These are phyloP conservation scores for Tetraselmis chui DNA, from an alignment of 139 green algal genomes.

Conservation along the genomic window DNA sequence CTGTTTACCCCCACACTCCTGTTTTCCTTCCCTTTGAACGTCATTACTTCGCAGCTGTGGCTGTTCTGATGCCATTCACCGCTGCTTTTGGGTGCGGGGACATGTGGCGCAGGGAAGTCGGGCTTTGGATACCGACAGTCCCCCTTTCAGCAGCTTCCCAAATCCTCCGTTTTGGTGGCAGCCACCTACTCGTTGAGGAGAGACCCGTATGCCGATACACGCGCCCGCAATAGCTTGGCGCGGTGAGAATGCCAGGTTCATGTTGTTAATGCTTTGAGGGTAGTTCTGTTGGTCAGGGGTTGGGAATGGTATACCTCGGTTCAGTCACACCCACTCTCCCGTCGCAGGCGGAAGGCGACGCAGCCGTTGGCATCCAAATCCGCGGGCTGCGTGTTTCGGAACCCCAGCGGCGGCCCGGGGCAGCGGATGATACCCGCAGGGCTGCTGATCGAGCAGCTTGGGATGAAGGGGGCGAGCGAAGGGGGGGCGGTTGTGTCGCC, in stretches of 20 bases:
- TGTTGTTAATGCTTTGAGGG: too few relatives aligned
- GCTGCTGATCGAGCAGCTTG: constrained; percentile 31
- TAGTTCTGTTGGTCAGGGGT: too few relatives aligned
- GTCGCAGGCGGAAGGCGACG: background rate
- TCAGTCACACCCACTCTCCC: too few relatives aligned
- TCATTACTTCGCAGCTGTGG: too few relatives aligned
- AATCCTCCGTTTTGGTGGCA: background rate
- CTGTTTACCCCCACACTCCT: too few relatives aligned
- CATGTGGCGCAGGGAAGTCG: background rate
- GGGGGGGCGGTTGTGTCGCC: constrained; percentile 30
- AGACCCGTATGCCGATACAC: background rate
- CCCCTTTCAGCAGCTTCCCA: background rate
- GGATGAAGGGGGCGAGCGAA: constrained; percentile 30
- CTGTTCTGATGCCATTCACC: too few relatives aligned
- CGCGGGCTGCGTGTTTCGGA: constrained; percentile 37
- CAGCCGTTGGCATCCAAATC: constrained; percentile 24
- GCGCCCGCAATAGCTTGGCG: background rate
- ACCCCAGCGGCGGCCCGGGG: constrained; percentile 13
- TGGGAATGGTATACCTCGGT: too few relatives aligned
- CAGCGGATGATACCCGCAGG: constrained; percentile 18
- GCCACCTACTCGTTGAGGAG: background rate
- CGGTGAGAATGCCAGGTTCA: too few relatives aligned
- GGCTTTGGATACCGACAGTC: background rate
- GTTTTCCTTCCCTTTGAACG: too few relatives aligned
- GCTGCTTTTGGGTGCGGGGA: too few relatives aligned